phyloP scores from a whole-genome alignment of 192 early-diverging fungal genomes.

The Podila verticillata region DNA sequence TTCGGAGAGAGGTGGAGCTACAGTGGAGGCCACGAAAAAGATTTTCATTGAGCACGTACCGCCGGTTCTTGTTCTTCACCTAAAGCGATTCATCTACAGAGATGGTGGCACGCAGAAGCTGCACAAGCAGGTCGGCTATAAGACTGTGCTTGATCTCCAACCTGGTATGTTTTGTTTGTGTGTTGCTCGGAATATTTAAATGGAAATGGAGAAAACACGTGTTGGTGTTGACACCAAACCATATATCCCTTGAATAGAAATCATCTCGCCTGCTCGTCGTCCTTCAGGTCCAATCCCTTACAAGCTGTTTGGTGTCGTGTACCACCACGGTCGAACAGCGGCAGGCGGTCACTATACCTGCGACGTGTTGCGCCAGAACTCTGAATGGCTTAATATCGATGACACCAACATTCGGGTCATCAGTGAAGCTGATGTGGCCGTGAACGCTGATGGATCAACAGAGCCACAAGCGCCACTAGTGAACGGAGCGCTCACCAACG shows the following conservation, averaged over 20 bases:
- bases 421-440: slow-evolving; percentile 67
- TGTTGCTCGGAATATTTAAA: not conserved
- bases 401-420: slow-evolving; percentile 79
- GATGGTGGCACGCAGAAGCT: slow-evolving; percentile 86
- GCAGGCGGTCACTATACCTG: slow-evolving; percentile 98
- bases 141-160: slow-evolving; percentile 66
- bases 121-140: slow-evolving; percentile 85
- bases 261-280: slow-evolving; percentile 67
- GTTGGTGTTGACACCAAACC: no score
- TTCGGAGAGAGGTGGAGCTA: slow-evolving; percentile 51
- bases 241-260: slow-evolving; percentile 43
- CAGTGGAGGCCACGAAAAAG: slow-evolving; percentile 82
- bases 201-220: no score
- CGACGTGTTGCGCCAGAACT: slow-evolving; percentile 77
- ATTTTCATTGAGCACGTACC: slow-evolving; percentile 83
- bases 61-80: slow-evolving; percentile 90
- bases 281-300: slow-evolving; percentile 63
- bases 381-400: slow-evolving; percentile 93
- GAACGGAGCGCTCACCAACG: slow-evolving; percentile 25
- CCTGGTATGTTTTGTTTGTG: slow-evolving; percentile 55
- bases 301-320: slow-evolving; percentile 88
- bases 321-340: slow-evolving; percentile 91
- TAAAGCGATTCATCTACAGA: slow-evolving; percentile 94
- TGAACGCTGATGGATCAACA: slow-evolving; percentile 11
- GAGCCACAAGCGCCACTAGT: not conserved